Evolutionary conservation across 495 filamentous ascomycete genomes (phyloP).

Genomic region (Friedmanniomyces simplex): DNA sequence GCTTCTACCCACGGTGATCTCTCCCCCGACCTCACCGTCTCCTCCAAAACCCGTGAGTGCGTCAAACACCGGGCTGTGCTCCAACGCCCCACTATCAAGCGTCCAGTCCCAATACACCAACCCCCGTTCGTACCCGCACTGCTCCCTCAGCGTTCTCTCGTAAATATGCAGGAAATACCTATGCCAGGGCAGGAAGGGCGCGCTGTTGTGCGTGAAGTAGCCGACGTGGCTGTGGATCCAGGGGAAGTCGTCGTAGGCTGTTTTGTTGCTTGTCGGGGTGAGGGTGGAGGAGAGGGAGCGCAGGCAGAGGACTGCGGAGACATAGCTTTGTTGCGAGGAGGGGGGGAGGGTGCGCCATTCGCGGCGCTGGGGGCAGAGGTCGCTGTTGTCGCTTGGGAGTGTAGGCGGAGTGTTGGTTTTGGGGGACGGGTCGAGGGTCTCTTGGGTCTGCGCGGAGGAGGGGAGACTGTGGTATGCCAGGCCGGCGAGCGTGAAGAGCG

Average conservation of each 20-base stretch:
- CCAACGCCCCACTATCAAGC: conserved; percentile 6
- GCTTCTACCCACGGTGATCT: conserved; percentile 2
- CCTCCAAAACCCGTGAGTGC: conserved; percentile 7
- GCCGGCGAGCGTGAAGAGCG: neutral
- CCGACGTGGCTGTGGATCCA: conserved; percentile 16
- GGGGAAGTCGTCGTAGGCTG: conserved; percentile 16
- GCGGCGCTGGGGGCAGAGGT: neutral
- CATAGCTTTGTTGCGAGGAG: conserved; percentile 3
- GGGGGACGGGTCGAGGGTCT: too few relatives aligned
- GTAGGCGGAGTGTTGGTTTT: neutral
- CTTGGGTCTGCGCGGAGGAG: neutral
- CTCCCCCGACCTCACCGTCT: conserved; percentile 3
- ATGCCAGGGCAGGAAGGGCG: conserved; percentile 18
- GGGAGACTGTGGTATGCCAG: neutral
- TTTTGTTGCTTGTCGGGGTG: neutral
- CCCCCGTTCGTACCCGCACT: conserved; percentile 6
- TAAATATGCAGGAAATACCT: conserved; percentile 16
- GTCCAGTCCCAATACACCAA: conserved; percentile 15
- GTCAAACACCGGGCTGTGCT: conserved; percentile 1
- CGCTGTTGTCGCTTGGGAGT: neutral
- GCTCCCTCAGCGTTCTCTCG: conserved; percentile 3
- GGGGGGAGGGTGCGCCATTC: conserved; percentile 15
- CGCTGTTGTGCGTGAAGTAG: conserved; percentile 15
- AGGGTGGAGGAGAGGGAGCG: conserved; percentile 8
- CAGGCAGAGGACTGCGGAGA: conserved; percentile 15